Conservation (phyloP, 805 yeast genomes). For the Kodamaea neixiangensis region DNA sequence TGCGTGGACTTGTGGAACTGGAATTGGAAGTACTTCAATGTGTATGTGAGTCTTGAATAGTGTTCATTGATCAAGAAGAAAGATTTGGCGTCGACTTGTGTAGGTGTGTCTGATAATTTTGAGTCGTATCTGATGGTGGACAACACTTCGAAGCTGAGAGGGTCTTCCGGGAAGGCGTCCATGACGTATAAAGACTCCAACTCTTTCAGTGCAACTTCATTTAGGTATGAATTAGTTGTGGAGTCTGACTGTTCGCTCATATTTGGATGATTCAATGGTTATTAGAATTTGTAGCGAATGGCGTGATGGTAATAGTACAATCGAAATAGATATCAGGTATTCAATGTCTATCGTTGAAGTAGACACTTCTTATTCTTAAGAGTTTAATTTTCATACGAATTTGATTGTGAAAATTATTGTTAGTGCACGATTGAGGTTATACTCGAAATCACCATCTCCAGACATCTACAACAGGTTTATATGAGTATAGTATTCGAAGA, state of each 20-base stretch:
- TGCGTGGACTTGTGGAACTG: constrained; percentile 19
- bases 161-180: constrained; percentile 13
- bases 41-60: constrained; percentile 54
- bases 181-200: constrained; percentile 9
- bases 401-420: neutral
- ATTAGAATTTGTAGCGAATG: neutral
- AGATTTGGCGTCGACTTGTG: constrained; percentile 14
- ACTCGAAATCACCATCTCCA: too few species aligned
- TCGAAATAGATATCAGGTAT: too few species aligned
- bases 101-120: constrained; percentile 29
- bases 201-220: constrained; percentile 4
- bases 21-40: constrained; percentile 51
- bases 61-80: constrained; percentile 72
- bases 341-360: too few species aligned
- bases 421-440: too few species aligned
- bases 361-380: too few species aligned
- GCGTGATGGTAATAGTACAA: neutral
- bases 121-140: constrained; percentile 82
- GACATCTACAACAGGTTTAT: too few species aligned
- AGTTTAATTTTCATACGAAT: neutral
- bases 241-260: neutral
- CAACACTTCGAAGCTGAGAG: constrained; percentile 53
- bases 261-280: too few species aligned
- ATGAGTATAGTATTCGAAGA: too few species aligned
- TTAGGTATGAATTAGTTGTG: neutral